Conservation (phyloP, 1,139 yeast species). For the Candida dubliniensis region DNA sequence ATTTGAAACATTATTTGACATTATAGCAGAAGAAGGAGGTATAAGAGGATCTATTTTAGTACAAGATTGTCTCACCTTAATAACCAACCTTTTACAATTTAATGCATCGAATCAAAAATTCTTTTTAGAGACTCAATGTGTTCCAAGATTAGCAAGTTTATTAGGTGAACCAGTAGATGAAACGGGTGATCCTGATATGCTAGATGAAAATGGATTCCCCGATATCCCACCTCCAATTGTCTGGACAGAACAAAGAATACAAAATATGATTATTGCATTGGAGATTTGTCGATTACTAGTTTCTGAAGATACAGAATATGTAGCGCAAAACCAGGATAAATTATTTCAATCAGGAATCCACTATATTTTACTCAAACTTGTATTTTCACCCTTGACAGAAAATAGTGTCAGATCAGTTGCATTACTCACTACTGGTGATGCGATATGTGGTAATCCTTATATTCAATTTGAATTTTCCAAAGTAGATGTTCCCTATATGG, state of each 20-base stretch:
- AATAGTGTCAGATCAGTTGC: constrained; percentile 65
- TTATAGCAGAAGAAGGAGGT: constrained; percentile 87
- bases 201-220: constrained; percentile 19
- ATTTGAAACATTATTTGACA: constrained; percentile 74
- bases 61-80: constrained; percentile 80
- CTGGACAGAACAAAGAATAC: constrained; percentile 74
- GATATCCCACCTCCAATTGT: constrained; percentile 38
- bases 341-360: constrained; percentile 66
- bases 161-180: constrained; percentile 59
- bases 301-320: constrained; percentile 69
- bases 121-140: constrained; percentile 82
- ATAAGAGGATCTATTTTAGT: constrained; percentile 87
- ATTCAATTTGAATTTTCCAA: constrained; percentile 71
- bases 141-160: constrained; percentile 61
- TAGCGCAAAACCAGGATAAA: constrained; percentile 59
- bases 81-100: constrained; percentile 71
- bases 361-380: constrained; percentile 63
- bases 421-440: constrained; percentile 71
- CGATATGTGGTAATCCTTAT: constrained; percentile 62
- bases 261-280: constrained; percentile 63
- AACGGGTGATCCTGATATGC: constrained; percentile 27
- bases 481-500: constrained; percentile 89
- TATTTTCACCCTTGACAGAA: constrained; percentile 65
- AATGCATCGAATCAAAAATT: constrained; percentile 90
- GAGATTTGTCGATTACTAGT: constrained; percentile 77